These are phyloP conservation scores for Pseudotsuga menziesii DNA, from an alignment of 75 land plant genomes.

Conservation along the genomic window DNA sequence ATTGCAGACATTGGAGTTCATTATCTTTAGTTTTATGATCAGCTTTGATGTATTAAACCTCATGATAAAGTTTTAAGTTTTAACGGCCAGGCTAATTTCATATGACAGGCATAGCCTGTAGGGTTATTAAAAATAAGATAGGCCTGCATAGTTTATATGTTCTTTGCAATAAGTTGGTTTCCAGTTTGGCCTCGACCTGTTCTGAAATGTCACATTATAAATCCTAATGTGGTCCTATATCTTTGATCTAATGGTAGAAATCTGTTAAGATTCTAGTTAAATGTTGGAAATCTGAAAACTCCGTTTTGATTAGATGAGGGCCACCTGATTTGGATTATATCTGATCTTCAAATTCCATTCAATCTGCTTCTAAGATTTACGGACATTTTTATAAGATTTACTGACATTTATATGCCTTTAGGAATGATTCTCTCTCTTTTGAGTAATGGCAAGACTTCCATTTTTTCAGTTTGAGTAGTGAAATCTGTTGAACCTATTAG, in stretches of 20 bases:
- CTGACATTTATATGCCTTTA: neutral
- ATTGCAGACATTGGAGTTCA: neutral
- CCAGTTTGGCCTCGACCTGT: no score
- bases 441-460: neutral
- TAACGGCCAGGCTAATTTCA: neutral
- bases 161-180: no score
- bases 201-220: no score
- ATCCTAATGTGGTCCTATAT: no score
- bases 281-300: no score
- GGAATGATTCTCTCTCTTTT: neutral
- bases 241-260: no score
- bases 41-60: neutral
- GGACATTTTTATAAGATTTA: neutral
- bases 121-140: neutral
- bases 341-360: neutral
- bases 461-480: neutral
- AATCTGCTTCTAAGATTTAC: neutral
- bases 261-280: no score
- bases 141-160: neutral
- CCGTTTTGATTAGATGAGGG: neutral
- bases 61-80: neutral
- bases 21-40: neutral
- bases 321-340: neutral
- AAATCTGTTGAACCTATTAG: neutral
- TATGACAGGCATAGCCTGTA: neutral